Evolutionary conservation across 805 yeast species (phyloP).

Genomic region (Barnettozyma populi): DNA sequence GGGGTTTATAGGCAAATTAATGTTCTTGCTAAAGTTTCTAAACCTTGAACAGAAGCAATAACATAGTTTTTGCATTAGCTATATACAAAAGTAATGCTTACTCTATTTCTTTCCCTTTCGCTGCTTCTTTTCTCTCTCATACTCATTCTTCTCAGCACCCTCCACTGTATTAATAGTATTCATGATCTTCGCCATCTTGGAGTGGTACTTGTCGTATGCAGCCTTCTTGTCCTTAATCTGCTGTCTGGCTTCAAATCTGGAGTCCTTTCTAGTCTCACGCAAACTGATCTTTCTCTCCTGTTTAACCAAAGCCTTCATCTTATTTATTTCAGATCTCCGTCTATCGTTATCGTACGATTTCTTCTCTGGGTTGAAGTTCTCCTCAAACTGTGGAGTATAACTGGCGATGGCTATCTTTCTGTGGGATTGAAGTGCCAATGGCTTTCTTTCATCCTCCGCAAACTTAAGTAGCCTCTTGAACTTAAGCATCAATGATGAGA

Average conservation of each 20-base stretch:
- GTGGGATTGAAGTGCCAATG: conserved; percentile 79
- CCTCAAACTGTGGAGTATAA: conserved; percentile 88
- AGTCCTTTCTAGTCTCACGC: conserved; percentile 87
- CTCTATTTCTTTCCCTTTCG: conserved; percentile 43
- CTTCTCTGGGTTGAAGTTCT: conserved; percentile 92
- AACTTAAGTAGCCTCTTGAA: conserved; percentile 46
- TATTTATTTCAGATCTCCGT: conserved; percentile 74
- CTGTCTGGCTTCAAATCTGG: conserved; percentile 82
- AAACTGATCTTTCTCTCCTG: conserved; percentile 84
- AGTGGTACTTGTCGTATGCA: conserved; percentile 74
- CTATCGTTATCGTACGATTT: conserved; percentile 83
- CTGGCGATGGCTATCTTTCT: conserved; percentile 80
- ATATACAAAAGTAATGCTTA: not conserved
- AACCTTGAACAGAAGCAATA: not conserved
- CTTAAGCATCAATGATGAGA: conserved; percentile 36
- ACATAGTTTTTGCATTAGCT: no score
- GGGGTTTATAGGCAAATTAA: not conserved
- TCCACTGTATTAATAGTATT: conserved; percentile 88
- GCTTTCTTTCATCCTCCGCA: conserved; percentile 47
- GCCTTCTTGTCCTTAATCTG: conserved; percentile 72
- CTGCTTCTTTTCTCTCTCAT: conserved; percentile 76
- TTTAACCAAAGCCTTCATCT: conserved; percentile 80
- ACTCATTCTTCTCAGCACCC: conserved; percentile 90
- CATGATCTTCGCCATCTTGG: conserved; percentile 81
- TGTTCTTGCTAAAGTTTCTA: no score